A percentile compares a stretch with the other conserved stretches of the same genome.
These are phyloP conservation scores for Malbranchea cinnamomea DNA, from an alignment of 2,329 filamentous ascomycete species.

Conservation along the genomic window DNA sequence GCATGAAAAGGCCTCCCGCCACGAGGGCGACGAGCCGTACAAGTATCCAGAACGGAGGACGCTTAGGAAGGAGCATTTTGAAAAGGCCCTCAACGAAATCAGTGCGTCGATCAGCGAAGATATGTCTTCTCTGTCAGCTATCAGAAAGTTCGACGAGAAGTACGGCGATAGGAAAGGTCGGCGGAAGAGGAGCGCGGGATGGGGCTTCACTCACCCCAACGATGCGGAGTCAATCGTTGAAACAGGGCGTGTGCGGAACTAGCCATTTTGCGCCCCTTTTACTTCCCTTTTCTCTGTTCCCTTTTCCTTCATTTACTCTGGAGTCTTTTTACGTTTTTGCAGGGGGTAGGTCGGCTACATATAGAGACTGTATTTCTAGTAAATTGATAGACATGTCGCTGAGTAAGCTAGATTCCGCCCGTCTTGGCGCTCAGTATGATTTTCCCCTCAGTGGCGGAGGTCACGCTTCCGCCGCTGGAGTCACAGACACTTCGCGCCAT, in stretches of 20 bases:
- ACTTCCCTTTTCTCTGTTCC: constrained; percentile 3
- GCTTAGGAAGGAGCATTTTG: constrained; percentile 59
- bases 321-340: neutral
- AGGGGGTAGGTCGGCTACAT: neutral
- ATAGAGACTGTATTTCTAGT: constrained; percentile 2
- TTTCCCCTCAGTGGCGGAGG: no score
- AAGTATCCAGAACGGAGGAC: constrained; percentile 54
- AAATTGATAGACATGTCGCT: constrained; percentile 4
- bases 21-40: constrained; percentile 30
- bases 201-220: constrained; percentile 29
- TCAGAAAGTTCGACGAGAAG: constrained; percentile 89
- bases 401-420: neutral
- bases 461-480: no score
- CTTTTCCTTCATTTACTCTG: constrained; percentile 3
- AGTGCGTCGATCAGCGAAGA: constrained; percentile 86
- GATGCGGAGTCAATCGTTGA: constrained; percentile 5
- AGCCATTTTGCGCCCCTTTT: no score
- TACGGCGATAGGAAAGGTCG: constrained; percentile 68
- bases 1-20: constrained; percentile 23
- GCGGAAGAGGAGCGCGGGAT: constrained; percentile 41
- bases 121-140: constrained; percentile 71
- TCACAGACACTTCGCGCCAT: no score
- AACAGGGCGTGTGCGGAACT: constrained; percentile 11
- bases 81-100: constrained; percentile 73
- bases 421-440: no score